Evolutionary conservation across 1,284 basidiomycete genomes (phyloP).

Genomic region (Apiotrichum mycotoxinovorans): DNA sequence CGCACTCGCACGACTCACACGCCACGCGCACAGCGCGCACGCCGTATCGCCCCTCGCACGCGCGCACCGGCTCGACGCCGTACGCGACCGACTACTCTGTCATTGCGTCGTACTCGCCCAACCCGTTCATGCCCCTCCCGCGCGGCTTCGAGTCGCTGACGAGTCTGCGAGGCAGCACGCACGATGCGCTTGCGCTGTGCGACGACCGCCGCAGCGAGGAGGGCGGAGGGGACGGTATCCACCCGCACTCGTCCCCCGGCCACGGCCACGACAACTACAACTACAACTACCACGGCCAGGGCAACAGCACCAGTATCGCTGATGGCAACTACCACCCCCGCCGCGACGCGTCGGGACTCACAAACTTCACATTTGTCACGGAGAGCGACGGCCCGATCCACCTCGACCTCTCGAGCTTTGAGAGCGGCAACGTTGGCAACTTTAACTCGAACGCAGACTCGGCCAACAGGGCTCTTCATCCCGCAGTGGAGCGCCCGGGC

Average conservation of each 20-base stretch:
- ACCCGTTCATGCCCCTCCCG: conserved; percentile 32
- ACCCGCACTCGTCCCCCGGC: too few species aligned
- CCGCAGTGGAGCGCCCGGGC: not conserved
- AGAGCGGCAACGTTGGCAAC: not conserved
- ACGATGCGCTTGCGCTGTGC: not conserved
- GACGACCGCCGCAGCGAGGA: not conserved
- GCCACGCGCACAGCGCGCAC: not conserved
- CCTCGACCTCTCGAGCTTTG: conserved; percentile 1
- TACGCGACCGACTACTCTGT: conserved; percentile 11
- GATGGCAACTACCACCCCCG: too few species aligned
- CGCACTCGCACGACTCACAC: not conserved
- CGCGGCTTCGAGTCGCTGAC: conserved; percentile 34
- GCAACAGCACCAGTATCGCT: too few species aligned
- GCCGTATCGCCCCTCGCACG: not conserved
- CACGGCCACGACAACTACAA: too few species aligned
- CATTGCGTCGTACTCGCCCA: conserved; percentile 33
- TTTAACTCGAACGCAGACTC: not conserved
- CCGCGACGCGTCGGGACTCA: not conserved
- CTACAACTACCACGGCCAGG: too few species aligned
- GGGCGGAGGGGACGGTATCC: too few species aligned
- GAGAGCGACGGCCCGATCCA: not conserved
- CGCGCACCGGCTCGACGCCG: conserved; percentile 1
- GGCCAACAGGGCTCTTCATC: not conserved
- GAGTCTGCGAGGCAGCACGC: not conserved
- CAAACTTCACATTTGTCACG: not conserved